Conservation (phyloP, 345 rosid genomes). For the Ceriops decandra region DNA sequence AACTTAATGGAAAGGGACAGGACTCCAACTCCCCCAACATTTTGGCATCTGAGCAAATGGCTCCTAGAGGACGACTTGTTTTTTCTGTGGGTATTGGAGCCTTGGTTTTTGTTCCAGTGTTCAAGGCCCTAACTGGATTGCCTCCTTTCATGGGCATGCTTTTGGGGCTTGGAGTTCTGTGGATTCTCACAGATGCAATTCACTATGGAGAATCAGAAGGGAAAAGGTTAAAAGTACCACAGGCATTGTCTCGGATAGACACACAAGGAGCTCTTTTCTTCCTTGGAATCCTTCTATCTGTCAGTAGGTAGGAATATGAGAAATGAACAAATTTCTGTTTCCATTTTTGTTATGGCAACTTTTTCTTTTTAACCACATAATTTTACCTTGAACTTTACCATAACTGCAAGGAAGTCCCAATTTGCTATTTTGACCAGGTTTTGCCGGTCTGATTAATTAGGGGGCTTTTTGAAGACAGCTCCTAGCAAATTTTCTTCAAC, state of each 20-base stretch:
- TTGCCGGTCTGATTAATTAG: too few species aligned
- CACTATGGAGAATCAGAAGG: conserved; percentile 92
- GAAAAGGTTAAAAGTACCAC: conserved; percentile 87
- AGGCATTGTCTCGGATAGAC: conserved; percentile 89
- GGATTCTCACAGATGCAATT: conserved; percentile 95
- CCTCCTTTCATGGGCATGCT: conserved; percentile 97
- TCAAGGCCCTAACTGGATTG: conserved; percentile 86
- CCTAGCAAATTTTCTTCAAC: too few species aligned
- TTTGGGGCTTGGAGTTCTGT: conserved; percentile 93
- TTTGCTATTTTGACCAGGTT: too few species aligned
- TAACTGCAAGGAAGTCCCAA: too few species aligned
- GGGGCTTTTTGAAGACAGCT: too few species aligned
- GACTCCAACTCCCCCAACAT: conserved; percentile 49
- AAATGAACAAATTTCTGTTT: conserved; percentile 1
- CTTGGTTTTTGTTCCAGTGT: conserved; percentile 81
- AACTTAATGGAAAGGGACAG: conserved; percentile 79
- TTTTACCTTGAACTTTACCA: too few species aligned
- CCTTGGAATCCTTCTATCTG: conserved; percentile 90
- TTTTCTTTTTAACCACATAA: background rate
- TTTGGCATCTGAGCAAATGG: conserved; percentile 84
- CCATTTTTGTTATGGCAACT: background rate
- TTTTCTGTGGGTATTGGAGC: conserved; percentile 86
- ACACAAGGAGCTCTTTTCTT: conserved; percentile 91
- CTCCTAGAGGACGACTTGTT: conserved; percentile 88
- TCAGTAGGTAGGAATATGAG: conserved; percentile 58